Evolutionary conservation across 352 stramenopile genomes (phyloP), one percentile per base, ranked within the genome.

Genomic region (Pythium rhizo-oryzae): DNA sequence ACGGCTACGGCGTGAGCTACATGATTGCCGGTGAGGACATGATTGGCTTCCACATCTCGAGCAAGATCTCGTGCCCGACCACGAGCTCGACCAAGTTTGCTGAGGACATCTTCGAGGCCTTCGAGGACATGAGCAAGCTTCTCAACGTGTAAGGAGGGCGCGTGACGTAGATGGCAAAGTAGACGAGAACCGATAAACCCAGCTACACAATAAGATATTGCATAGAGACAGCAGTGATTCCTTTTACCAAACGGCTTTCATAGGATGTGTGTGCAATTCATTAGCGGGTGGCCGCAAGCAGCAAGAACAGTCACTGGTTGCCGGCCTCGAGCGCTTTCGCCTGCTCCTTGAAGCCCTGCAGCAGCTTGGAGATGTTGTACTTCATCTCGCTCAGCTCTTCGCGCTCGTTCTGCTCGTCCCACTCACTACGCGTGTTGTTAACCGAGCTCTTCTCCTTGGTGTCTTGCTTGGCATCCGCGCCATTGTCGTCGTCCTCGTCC

Each of bases 1-100:
- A 97, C 57, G 91, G 91, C 60, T 97, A 97, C 66, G 91, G 91
- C 28, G 90, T 97, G 30, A 94, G 82, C 75, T 97, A 97, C 81
- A 97, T 97, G 91, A 80, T 97, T 21, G 87, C 84, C 16, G 86
- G 87, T 41, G 91, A 97, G 47, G 76, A 94, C 65, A 85, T 92
- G 74, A 84, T 97, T 57, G 94, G 90, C 62, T 97, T 97, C 76
- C 91, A 97, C 73, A 94, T 97, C 52, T 94, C 82, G 43, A 96
- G 87, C 85, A 96, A 96, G 59, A 91, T 92, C 59, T 76, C 84
- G 46, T 91, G 89, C 24, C 44, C 72, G 9, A 70, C 71, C 8
- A 97, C 90, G 3, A 84, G 84, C 74, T 95, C 89, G 39, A 67
- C 90, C n/a, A 84, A 87, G 66, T 97, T 97, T 63, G 80, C 80